Base-by-base conservation (phyloP, 345 rosid species). In the Arabidopsis arenosa region DNA sequence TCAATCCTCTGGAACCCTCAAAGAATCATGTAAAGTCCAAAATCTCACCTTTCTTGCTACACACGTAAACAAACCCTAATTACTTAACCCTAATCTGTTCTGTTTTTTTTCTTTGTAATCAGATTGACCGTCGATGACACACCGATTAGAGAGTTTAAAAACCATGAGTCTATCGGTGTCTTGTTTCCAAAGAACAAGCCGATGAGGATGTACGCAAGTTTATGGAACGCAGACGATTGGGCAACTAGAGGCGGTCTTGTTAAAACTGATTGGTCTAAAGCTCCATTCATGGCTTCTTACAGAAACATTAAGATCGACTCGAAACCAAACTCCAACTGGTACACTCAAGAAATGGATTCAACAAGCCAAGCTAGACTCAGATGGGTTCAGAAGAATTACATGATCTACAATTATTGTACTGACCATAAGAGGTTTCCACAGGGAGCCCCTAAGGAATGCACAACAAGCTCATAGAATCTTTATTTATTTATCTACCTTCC, bases 171-270 rank as follows among this genome's bases (percentile, higher is more conserved):
- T 3, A 60, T 68, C 8, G 88, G 90, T 4, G 77, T 89, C 37
- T 77, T 82, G 36, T 87, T 77, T 47, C 94, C 92, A 14, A 87
- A 74, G 74, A 83, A 48, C 80, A 87, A 89, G 17, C 76, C 94
- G 7, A 89, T 89, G 94, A 83, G 84, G 70, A 41, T 86, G 23
- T 82, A 84, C 81, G 78, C 87, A 1, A 87, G 85, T 40, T 77
- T 87, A 4, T 87, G 90, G 92, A 83, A 87, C 62, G 91, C 86
- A 66, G 86, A 87, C 63, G 61, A 81, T 17, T 87, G 93, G 91
- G 88, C 88, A 13, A 89, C 93, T 0, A 80, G 88, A 70, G 90
- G 90, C 5, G 90, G 94, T 3, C 74, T 75, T 2, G 83, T 89
- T 15, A 89, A 87, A 64, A 86, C 85, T 0, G 90, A 89, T 58